These are phyloP conservation scores for Platanthera zijinensis DNA, from an alignment of 106 monocot genomes.

Conservation along the genomic window DNA sequence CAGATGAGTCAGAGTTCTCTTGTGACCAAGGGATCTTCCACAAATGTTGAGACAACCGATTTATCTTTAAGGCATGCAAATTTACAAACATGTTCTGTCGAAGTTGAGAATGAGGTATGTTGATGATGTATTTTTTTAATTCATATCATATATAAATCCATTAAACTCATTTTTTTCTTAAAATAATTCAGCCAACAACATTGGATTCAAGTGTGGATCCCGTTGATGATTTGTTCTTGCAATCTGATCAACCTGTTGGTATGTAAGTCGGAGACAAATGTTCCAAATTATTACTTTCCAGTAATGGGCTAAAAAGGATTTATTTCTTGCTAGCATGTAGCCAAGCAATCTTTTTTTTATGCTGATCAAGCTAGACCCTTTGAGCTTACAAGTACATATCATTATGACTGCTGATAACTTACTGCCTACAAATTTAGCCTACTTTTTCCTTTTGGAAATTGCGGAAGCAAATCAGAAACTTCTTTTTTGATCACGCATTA, in stretches of 20 bases:
- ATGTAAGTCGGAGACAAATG: not conserved
- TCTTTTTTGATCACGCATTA: not conserved
- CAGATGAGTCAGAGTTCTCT: not conserved
- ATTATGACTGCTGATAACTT: not conserved
- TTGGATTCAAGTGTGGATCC: not conserved
- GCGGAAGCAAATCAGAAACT: not conserved
- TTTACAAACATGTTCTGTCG: not conserved
- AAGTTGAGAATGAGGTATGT: not conserved
- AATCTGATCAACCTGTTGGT: not conserved
- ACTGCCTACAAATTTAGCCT: no score
- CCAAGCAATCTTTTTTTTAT: not conserved
- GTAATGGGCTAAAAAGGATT: not conserved
- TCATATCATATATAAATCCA: not conserved
- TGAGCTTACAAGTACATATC: not conserved
- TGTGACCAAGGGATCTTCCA: not conserved
- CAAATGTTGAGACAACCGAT: not conserved
- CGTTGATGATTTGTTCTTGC: not conserved
- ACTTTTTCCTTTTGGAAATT: no score
- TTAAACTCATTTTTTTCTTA: not conserved
- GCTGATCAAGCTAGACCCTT: not conserved
- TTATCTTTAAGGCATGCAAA: not conserved
- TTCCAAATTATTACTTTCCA: not conserved
- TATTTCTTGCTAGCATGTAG: not conserved
- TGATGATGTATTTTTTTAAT: not conserved
- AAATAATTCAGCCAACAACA: not conserved